Conservation (phyloP, 2,329 filamentous ascomycete genomes). For the Grosmannia clavigera region DNA sequence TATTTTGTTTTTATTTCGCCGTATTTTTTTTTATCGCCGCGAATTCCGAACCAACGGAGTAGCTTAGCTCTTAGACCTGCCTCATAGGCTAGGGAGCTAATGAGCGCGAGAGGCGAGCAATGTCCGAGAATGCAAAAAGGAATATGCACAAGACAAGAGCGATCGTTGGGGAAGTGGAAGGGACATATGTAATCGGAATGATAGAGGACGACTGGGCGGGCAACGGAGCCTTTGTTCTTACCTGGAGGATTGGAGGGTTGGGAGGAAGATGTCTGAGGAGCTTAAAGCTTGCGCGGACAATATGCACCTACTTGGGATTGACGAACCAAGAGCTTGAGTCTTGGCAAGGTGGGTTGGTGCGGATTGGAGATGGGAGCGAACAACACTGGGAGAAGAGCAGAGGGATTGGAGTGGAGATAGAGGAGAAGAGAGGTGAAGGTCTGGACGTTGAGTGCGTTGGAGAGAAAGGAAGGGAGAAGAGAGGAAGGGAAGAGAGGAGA, state of each 20-base stretch:
- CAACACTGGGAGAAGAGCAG: constrained; percentile 4
- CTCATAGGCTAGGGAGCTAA: constrained; percentile 1
- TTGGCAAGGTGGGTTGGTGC: constrained; percentile 6
- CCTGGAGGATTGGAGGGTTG: not conserved
- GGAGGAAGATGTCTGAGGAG: not conserved
- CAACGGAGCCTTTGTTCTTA: not conserved
- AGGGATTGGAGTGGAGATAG: constrained; percentile 1
- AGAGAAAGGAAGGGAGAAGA: not conserved
- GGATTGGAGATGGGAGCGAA: constrained; percentile 3
- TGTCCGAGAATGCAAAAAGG: not conserved
- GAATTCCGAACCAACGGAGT: constrained; percentile 9
- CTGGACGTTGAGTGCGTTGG: constrained; percentile 5
- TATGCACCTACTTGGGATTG: not conserved
- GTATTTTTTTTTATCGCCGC: constrained; percentile 11
- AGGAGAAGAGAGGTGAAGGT: not conserved
- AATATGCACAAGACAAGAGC: not conserved
- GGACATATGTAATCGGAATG: not conserved
- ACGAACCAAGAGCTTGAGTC: constrained; percentile 1
- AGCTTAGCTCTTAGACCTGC: constrained; percentile 10
- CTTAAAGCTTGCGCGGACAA: not conserved
- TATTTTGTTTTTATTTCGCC: constrained; percentile 2
- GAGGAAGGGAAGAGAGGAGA: not conserved
- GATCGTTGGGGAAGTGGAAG: not conserved
- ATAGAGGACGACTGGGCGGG: not conserved
- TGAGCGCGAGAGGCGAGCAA: not conserved